Conservation (phyloP, 2,329 filamentous ascomycete genomes). For the Hymenoscyphus repandus region DNA sequence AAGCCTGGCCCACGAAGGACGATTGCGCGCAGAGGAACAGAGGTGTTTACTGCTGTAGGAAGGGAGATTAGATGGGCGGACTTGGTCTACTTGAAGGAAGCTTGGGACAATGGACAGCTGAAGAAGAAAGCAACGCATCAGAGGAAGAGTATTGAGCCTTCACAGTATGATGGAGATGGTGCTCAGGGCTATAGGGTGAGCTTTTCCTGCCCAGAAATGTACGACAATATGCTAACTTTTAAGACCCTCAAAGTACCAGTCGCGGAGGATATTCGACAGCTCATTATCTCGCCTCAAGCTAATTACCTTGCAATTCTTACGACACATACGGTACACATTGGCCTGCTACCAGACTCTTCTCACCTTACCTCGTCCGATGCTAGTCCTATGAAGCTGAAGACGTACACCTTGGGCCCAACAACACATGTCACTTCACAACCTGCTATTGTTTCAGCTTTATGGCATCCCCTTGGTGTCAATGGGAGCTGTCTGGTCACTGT, state of each 20-base stretch:
- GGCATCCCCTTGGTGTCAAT: slow-evolving; percentile 86
- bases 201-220: slow-evolving; percentile 9
- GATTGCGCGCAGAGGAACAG: slow-evolving; percentile 75
- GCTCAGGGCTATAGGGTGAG: slow-evolving; percentile 45
- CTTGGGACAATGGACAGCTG: slow-evolving; percentile 38
- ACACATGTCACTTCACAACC: slow-evolving; percentile 85
- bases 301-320: slow-evolving; percentile 83
- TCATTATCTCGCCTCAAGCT: slow-evolving; percentile 75
- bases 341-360: slow-evolving; percentile 74
- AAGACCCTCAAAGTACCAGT: slow-evolving; percentile 73
- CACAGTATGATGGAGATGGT: slow-evolving; percentile 29
- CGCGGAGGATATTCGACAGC: slow-evolving; percentile 76
- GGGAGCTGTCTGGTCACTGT: slow-evolving; percentile 81
- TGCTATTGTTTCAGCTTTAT: slow-evolving; percentile 73
- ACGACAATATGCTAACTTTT: slow-evolving; percentile 14
- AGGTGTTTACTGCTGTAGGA: slow-evolving; percentile 83
- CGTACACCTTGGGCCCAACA: slow-evolving; percentile 87
- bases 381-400: slow-evolving; percentile 70
- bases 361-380: slow-evolving; percentile 67
- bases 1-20: slow-evolving; percentile 52
- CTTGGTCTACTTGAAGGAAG: slow-evolving; percentile 70
- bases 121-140: slow-evolving; percentile 16
- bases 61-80: slow-evolving; percentile 92
- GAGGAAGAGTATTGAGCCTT: slow-evolving; percentile 15
- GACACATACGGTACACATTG: slow-evolving; percentile 81